Evolutionary conservation across 169 alveolate genomes (phyloP).

Genomic region (Plasmodium gallinaceum): DNA sequence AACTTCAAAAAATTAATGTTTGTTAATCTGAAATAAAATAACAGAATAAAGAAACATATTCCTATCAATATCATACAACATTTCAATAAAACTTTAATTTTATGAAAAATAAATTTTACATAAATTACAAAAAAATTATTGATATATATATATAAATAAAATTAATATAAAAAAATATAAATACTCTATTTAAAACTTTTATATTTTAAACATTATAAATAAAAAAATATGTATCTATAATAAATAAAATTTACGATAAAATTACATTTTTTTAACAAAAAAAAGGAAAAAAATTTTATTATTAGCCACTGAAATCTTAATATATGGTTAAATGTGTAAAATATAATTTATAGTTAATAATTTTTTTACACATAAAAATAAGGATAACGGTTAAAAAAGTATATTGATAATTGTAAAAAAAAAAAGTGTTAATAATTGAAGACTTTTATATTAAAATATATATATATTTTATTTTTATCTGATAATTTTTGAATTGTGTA

Average conservation of each 20-base stretch:
- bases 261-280: too few relatives aligned
- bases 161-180: neutral
- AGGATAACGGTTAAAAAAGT: too few relatives aligned
- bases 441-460: too few relatives aligned
- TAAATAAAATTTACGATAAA: neutral
- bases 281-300: too few relatives aligned
- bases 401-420: too few relatives aligned
- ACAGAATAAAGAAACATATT: constrained; percentile 17
- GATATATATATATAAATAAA: neutral
- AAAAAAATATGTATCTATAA: neutral
- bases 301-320: too few relatives aligned
- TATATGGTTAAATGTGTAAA: too few relatives aligned
- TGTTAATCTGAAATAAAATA: constrained; percentile 13
- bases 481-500: too few relatives aligned
- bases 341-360: too few relatives aligned
- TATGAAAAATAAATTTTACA: constrained; percentile 8
- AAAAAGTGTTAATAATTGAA: too few relatives aligned
- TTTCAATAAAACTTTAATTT: neutral
- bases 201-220: neutral
- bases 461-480: too few relatives aligned
- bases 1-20: constrained; percentile 15
- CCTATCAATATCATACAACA: constrained; percentile 15
- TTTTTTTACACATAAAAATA: too few relatives aligned
- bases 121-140: constrained; percentile 17
- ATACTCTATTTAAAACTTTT: neutral